Base-by-base conservation (phyloP, 2,329 filamentous ascomycete species). In the Alternaria sp. region DNA sequence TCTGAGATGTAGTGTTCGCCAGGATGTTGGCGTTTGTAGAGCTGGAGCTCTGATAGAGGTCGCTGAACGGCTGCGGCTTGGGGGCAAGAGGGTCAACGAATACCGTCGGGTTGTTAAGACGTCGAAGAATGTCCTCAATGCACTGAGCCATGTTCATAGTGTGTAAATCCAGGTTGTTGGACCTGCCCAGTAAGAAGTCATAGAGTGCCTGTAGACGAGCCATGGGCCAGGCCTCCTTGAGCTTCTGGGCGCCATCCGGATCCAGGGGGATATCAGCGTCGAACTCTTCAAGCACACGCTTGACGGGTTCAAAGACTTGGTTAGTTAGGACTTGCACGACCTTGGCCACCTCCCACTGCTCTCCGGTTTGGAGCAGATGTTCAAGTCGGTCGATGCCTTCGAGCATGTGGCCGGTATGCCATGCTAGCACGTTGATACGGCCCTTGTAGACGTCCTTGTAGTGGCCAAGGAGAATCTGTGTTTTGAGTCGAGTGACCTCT, bases 181-280 rank as follows among this genome's bases (percentile, higher is more conserved):
- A 12, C 15, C 53, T 23, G 49, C 21, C 21, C 49, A 14, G 20
- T 3, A 58, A 12, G 11, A 20, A 54, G 6, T 11, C 26, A 8
- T 55, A 55, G 10, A 66, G 33, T 6, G 18, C 46, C 2, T 56
- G 49, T 11, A 66, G 30, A 8, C 45, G 49, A 7, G 49, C 28
- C 2, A 64, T 9, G 8, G 61, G 61, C 64, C 61, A 66, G 3
- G 21, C 25, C 2, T 23, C 11, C 20, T 56, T 64, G 20, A 66
- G 26, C 47, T 41, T 46, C 5, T 28, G 33, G 21, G 64, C 58
- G 14, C 54, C 64, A 10, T 53, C 43, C 10, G 60, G 37, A 37
- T 64, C 61, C 12, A 66, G 41, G 3, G 64, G 49, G 5, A 66
- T 61, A 10, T 66, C 55, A 5, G 47, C 20, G 11, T 53, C 18